These are phyloP conservation scores for Przewalskia tangutica DNA, from an alignment of 257 asterid genomes.

Conservation along the genomic window DNA sequence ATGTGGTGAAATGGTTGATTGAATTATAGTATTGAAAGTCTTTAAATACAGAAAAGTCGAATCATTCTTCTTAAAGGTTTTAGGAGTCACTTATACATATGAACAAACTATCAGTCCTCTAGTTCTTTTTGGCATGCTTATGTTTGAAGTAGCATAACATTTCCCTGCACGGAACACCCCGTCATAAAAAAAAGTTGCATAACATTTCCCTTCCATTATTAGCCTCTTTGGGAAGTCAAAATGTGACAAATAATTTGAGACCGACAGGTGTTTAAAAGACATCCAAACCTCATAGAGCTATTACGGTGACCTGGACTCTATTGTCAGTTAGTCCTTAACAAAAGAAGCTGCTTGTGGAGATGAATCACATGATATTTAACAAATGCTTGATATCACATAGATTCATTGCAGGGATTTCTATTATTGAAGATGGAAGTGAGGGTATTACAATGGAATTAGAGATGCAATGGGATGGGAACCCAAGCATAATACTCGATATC, in stretches of 20 bases:
- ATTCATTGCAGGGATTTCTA: conserved; percentile 45
- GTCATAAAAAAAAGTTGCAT: not conserved
- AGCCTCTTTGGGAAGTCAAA: not conserved
- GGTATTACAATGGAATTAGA: conserved; percentile 83
- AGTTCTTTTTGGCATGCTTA: not conserved
- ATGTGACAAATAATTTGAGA: not conserved
- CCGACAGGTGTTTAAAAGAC: not conserved
- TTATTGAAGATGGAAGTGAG: conserved; percentile 45
- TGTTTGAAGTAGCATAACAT: not conserved
- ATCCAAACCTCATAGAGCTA: not conserved
- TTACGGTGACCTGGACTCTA: not conserved
- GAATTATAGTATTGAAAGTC: no score
- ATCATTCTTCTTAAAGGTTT: not conserved
- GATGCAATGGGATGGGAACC: conserved; percentile 96
- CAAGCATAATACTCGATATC: conserved; percentile 69
- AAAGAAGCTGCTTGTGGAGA: not conserved
- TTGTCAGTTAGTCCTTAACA: not conserved
- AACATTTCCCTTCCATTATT: not conserved
- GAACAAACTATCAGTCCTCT: not conserved
- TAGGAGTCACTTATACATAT: not conserved
- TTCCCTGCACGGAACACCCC: not conserved
- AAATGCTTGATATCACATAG: not conserved
- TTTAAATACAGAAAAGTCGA: no score
- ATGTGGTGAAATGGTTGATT: no score
- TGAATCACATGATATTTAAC: not conserved